These are phyloP conservation scores for Endocalyx cinctus DNA, from an alignment of 2,329 filamentous ascomycete genomes.

Conservation along the genomic window DNA sequence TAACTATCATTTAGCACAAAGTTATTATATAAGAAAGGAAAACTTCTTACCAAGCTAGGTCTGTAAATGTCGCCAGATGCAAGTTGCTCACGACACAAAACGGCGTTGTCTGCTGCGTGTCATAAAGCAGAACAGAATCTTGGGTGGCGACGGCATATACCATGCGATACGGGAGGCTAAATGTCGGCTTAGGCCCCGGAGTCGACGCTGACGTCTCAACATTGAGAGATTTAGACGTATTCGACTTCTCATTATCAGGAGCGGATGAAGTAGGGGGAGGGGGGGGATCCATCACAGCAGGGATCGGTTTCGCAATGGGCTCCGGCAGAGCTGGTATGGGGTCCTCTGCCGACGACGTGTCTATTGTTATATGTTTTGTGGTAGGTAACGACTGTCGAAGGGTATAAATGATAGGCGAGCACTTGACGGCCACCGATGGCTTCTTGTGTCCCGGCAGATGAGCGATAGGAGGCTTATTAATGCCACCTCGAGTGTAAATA, in stretches of 20 bases:
- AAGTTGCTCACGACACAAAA: slow-evolving; percentile 94
- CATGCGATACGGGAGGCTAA: slow-evolving; percentile 86
- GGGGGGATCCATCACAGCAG: slow-evolving; percentile 75
- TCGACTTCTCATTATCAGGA: slow-evolving; percentile 41
- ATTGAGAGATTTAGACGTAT: slow-evolving; percentile 45
- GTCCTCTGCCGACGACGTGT: slow-evolving; percentile 85
- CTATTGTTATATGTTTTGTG: slow-evolving; percentile 89
- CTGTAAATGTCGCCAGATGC: slow-evolving; percentile 95
- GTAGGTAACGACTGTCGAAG: slow-evolving; percentile 62
- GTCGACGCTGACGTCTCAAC: slow-evolving; percentile 44
- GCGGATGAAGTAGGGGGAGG: slow-evolving; percentile 57
- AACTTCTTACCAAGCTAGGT: slow-evolving; percentile 77
- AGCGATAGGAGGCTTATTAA: slow-evolving; percentile 93
- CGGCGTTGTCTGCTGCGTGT: slow-evolving; percentile 93
- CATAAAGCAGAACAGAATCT: slow-evolving; percentile 90
- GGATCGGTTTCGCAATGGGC: slow-evolving; percentile 62
- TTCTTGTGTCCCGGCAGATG: slow-evolving; percentile 98
- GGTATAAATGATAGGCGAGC: slow-evolving; percentile 85
- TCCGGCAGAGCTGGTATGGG: slow-evolving; percentile 81
- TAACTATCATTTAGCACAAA: slow-evolving; percentile 22
- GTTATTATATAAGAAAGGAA: neutral
- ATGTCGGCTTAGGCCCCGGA: slow-evolving; percentile 64
- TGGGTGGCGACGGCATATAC: slow-evolving; percentile 96
- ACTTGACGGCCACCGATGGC: slow-evolving; percentile 91
- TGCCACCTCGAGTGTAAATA: slow-evolving; percentile 91